Percentiles rank a stretch among this genome's conserved stretches.
These are phyloP conservation scores for Neurospora sp. DNA, from an alignment of 495 filamentous ascomycete species.

Conservation along the genomic window DNA sequence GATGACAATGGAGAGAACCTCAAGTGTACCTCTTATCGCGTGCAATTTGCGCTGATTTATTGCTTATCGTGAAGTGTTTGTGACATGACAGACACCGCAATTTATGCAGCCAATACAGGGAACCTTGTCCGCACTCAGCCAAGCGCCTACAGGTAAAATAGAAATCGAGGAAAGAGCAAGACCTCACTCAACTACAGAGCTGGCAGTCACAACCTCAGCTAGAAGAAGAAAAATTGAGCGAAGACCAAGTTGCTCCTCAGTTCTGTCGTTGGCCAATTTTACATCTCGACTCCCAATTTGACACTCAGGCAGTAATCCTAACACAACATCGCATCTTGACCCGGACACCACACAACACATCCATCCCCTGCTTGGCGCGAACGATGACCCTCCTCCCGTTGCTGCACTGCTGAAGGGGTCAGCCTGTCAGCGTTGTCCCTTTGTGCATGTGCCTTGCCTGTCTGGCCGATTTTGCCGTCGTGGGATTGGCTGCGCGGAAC, in stretches of 20 bases:
- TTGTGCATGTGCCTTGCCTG: slow-evolving; percentile 21
- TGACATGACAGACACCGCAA: not conserved
- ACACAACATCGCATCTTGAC: not conserved
- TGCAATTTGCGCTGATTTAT: not conserved
- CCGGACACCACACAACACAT: not conserved
- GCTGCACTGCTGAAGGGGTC: not conserved
- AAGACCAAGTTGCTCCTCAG: not conserved
- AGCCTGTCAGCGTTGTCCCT: slow-evolving; percentile 19
- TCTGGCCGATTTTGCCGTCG: slow-evolving; percentile 10
- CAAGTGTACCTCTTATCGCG: not conserved
- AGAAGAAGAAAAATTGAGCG: not conserved
- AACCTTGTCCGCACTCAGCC: not conserved
- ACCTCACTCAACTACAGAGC: not conserved
- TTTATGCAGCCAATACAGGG: not conserved
- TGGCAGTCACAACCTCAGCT: not conserved
- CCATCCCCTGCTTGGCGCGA: not conserved
- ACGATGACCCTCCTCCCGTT: not conserved
- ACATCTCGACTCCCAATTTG: not conserved
- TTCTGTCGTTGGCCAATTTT: not conserved
- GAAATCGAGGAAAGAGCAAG: not conserved
- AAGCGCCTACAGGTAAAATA: not conserved
- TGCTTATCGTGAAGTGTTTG: not conserved
- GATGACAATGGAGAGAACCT: not conserved
- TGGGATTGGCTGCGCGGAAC: slow-evolving; percentile 7
- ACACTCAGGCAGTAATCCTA: not conserved